Conservation (phyloP, 257 asterid genomes). For the Anisodus acutangulus region DNA sequence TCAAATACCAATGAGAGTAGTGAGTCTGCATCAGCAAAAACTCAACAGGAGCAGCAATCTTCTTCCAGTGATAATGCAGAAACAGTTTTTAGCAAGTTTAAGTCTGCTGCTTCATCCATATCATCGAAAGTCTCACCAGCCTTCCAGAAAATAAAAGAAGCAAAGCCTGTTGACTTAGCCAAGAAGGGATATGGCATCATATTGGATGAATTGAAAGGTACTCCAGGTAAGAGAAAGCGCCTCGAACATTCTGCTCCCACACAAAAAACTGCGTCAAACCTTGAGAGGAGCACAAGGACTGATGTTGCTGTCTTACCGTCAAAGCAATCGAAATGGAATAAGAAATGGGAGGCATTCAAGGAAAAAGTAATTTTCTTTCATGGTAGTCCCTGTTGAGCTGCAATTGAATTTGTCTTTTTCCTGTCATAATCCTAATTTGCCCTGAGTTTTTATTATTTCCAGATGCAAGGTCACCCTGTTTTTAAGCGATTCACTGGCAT, state of each 20-base stretch:
- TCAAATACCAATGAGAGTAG: conserved; percentile 45
- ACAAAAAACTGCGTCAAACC: conserved; percentile 50
- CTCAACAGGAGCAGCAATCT: conserved; percentile 59
- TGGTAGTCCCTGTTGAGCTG: background rate
- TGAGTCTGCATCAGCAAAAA: conserved; percentile 54
- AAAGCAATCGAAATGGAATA: conserved; percentile 73
- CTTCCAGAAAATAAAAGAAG: conserved; percentile 73
- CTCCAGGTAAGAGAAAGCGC: conserved; percentile 75
- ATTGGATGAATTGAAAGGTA: conserved; percentile 84
- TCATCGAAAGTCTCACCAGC: conserved; percentile 67
- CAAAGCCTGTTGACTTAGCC: conserved; percentile 77
- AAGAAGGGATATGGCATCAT: conserved; percentile 80
- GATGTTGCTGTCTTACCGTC: conserved; percentile 78
- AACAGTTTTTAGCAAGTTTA: conserved; percentile 69
- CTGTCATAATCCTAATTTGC: background rate
- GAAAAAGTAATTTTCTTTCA: conserved; percentile 59
- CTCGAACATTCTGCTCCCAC: conserved; percentile 65
- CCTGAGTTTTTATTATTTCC: conserved; percentile 32
- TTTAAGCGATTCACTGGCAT: conserved; percentile 71
- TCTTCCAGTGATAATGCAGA: conserved; percentile 54
- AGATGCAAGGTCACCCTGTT: conserved; percentile 79
- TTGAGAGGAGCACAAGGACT: conserved; percentile 74
- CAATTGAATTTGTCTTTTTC: conserved; percentile 1
- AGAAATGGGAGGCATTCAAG: conserved; percentile 83
- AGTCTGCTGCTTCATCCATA: conserved; percentile 59